A percentile compares a stretch with the other conserved stretches of the same genome.
Conservation (phyloP, 805 yeast species). For the Candida vaughaniae region DNA sequence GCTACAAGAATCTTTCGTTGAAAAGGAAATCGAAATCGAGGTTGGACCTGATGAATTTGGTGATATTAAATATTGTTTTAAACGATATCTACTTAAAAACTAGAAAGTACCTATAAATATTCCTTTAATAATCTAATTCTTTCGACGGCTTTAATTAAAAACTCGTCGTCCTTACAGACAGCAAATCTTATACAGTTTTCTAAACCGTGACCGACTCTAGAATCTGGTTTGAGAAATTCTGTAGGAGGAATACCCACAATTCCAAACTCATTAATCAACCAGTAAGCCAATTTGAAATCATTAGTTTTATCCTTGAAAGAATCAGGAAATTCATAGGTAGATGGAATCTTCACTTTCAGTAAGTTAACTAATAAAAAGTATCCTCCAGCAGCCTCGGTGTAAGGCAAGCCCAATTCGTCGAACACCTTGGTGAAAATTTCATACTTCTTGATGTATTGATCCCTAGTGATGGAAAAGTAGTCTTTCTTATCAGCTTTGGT, state of each 20-base stretch:
- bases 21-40: conserved; percentile 43
- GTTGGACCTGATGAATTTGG: conserved; percentile 89
- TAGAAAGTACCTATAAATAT: conserved; percentile 33
- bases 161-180: conserved; percentile 87
- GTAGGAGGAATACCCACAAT: conserved; percentile 97
- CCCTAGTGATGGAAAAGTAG: conserved; percentile 71
- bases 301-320: conserved; percentile 62
- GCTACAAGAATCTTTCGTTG: conserved; percentile 40
- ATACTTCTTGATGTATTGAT: conserved; percentile 69
- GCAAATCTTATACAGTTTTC: conserved; percentile 91
- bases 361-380: conserved; percentile 90
- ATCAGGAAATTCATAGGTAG: conserved; percentile 70
- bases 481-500: conserved; percentile 55
- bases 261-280: conserved; percentile 91
- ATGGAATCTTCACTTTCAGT: conserved; percentile 76
- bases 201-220: conserved; percentile 61
- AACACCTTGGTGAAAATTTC: conserved; percentile 70
- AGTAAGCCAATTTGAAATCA: conserved; percentile 86
- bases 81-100: conserved; percentile 12
- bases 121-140: conserved; percentile 70
- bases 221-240: conserved; percentile 77
- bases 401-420: conserved; percentile 85
- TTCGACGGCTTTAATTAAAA: conserved; percentile 77
- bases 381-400: conserved; percentile 90
- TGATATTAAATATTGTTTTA: conserved; percentile 55